phyloP scores from a whole-genome alignment of 73 alveolate genomes.

The Stentor roeselii region DNA sequence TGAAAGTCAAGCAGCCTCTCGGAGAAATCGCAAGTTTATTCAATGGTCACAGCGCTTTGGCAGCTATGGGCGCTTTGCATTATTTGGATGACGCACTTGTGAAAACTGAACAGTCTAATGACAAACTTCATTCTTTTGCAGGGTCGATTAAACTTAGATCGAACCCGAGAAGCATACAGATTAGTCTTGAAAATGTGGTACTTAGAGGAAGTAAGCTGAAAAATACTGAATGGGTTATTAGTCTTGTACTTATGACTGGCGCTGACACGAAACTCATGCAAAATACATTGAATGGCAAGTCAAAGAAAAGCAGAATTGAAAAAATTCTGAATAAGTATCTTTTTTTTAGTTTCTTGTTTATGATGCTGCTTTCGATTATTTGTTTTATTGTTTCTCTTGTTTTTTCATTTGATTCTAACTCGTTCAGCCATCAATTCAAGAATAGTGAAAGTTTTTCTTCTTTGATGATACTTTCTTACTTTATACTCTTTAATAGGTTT shows the following conservation, averaged over 20 bases:
- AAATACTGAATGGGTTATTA: constrained; percentile 91
- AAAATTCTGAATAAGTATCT: constrained; percentile 63
- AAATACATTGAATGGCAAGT: constrained; percentile 69
- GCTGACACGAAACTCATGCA: constrained; percentile 90
- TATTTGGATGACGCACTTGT: constrained; percentile 16
- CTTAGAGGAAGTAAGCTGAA: constrained; percentile 91
- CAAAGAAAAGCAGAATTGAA: constrained; percentile 84
- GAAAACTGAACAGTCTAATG: constrained; percentile 56
- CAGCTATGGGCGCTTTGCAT: neutral
- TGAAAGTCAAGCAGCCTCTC: constrained; percentile 78
- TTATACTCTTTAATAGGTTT: constrained; percentile 65
- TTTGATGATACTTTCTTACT: constrained; percentile 62
- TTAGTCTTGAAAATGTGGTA: constrained; percentile 74
- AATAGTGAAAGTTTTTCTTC: constrained; percentile 36
- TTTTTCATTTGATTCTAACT: constrained; percentile 28
- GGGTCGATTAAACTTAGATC: constrained; percentile 61
- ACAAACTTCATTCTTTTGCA: constrained; percentile 57
- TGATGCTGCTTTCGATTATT: constrained; percentile 37
- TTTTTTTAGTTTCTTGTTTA: constrained; percentile 36
- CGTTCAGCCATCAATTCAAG: constrained; percentile 37
- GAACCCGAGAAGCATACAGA: constrained; percentile 40
- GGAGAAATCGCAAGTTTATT: constrained; percentile 52
- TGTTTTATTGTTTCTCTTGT: constrained; percentile 35
- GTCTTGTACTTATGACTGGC: constrained; percentile 93
- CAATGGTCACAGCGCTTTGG: neutral